Percentiles rank a stretch among this genome's conserved stretches.
Evolutionary conservation across 2,329 filamentous ascomycete species (phyloP).

Genomic region (Alternaria metachromatica): DNA sequence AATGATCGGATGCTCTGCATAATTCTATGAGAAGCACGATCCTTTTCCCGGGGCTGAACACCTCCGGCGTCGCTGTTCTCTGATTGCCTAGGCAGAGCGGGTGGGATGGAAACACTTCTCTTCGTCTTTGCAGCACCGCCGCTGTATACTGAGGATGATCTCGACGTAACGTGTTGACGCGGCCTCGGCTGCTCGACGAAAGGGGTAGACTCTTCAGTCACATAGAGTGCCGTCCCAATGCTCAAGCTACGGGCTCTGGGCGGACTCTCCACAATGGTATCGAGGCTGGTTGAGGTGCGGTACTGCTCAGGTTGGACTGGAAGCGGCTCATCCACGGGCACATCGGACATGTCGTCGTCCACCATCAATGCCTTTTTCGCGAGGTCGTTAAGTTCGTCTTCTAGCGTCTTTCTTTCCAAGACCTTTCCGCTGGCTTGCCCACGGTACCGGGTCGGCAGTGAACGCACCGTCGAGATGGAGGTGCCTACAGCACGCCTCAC

Average conservation of each 20-base stretch:
- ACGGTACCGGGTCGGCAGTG: not conserved
- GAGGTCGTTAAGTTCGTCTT: accelerated
- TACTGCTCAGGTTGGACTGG: not conserved
- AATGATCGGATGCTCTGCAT: not conserved
- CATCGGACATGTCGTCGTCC: not conserved
- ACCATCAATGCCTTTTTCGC: not conserved
- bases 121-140: not conserved
- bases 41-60: accelerated
- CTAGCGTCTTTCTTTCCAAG: not conserved
- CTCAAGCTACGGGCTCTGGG: not conserved
- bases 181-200: not conserved
- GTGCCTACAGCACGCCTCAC: not conserved
- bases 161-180: not conserved
- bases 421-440: not conserved
- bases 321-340: not conserved
- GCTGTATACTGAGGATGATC: not conserved
- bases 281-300: not conserved
- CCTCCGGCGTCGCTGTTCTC: not conserved
- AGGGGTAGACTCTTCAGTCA: not conserved
- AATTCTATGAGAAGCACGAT: not conserved
- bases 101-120: not conserved
- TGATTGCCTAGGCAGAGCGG: not conserved
- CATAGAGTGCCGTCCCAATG: not conserved
- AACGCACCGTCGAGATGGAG: not conserved
- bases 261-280: not conserved